phyloP scores from a whole-genome alignment of 345 rosid species.

The Tarenaya hassleriana region DNA sequence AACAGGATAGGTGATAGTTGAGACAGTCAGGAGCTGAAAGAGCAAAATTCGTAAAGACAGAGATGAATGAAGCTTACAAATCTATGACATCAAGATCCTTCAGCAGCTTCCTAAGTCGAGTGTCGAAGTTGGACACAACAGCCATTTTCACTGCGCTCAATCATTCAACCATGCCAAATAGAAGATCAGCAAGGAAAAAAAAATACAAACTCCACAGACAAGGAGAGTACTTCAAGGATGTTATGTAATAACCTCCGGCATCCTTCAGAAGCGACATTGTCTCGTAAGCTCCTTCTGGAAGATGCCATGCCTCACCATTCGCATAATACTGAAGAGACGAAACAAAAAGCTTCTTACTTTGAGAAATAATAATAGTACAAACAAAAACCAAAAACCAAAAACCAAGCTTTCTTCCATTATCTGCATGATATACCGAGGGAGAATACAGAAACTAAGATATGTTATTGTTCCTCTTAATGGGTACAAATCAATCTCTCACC shows the following conservation, averaged over 20 bases:
- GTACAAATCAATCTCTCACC: conserved; percentile 29
- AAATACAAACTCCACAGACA: conserved; percentile 28
- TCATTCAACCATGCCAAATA: conserved; percentile 22
- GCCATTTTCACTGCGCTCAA: conserved; percentile 82
- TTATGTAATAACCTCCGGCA: conserved; percentile 92
- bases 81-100: conserved; percentile 69
- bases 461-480: no score
- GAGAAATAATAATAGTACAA: not conserved
- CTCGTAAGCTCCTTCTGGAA: conserved; percentile 70
- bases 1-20: no score
- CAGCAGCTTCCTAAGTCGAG: conserved; percentile 66
- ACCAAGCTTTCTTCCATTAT: no score
- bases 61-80: conserved; percentile 47
- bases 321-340: conserved; percentile 53
- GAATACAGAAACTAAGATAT: no score
- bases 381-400: conserved; percentile 5
- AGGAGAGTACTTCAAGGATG: no score
- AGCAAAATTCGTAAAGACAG: no score
- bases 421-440: no score
- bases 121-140: conserved; percentile 85
- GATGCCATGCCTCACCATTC: conserved; percentile 80
- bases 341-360: not conserved
- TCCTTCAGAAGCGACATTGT: conserved; percentile 56
- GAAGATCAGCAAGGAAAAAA: conserved; percentile 22
- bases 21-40: no score